phyloP scores from a whole-genome alignment of 139 green algal species.

The Pleodorina starrii region DNA sequence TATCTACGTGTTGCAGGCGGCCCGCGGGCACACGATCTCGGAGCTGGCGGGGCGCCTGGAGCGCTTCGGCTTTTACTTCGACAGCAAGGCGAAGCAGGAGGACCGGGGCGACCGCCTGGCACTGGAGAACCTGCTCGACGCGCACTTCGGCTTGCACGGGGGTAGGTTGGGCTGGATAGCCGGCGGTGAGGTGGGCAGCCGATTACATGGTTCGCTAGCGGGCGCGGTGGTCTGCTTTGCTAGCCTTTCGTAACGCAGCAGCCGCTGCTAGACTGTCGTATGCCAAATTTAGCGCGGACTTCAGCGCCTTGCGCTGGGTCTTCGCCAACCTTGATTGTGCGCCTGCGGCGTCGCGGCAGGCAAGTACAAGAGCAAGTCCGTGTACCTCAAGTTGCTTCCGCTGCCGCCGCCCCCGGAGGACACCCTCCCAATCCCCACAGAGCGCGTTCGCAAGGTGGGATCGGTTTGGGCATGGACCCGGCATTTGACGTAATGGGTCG shows the following conservation, averaged over 20 bases:
- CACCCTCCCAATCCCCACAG: neutral
- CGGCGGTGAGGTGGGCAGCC: too few species aligned
- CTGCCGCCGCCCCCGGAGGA: slow-evolving; percentile 39
- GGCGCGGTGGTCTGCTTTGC: too few species aligned
- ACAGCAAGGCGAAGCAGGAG: neutral
- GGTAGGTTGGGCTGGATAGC: too few species aligned
- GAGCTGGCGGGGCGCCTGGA: slow-evolving; percentile 40
- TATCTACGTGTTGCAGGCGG: too few species aligned
- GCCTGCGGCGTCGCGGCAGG: neutral
- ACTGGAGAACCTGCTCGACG: slow-evolving; percentile 49
- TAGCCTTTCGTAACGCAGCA: too few species aligned
- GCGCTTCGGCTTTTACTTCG: slow-evolving; percentile 58
- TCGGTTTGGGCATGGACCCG: too few species aligned
- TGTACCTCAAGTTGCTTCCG: slow-evolving; percentile 54
- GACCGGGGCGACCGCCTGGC: slow-evolving; percentile 53
- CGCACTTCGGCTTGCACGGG: neutral
- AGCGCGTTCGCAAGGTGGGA: slow-evolving; percentile 57
- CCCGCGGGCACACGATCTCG: neutral
- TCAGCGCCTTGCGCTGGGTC: too few species aligned
- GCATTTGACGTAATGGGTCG: too few species aligned
- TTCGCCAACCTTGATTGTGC: too few species aligned
- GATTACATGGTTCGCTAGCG: too few species aligned
- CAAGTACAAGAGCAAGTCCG: slow-evolving; percentile 13
- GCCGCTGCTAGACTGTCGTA: too few species aligned
- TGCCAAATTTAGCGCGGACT: too few species aligned